Base-by-base conservation (phyloP, 352 stramenopile species). In the Poterioochromonas sp. region DNA sequence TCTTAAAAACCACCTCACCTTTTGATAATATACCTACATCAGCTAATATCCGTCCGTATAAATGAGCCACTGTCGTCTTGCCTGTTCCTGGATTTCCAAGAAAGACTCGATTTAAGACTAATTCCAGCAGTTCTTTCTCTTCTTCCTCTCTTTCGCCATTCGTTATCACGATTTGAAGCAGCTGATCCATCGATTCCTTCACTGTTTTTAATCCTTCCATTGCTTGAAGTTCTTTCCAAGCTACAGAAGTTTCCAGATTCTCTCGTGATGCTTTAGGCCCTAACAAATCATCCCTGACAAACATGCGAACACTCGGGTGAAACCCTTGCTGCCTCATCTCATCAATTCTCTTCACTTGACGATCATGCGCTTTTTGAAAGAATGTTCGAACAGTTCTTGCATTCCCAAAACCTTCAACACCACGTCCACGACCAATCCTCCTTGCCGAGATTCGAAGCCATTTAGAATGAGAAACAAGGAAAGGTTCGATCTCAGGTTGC, bases 51-150 rank as follows among this genome's bases (percentile, higher is more conserved):
- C 84, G 86, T 0, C 90, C 91, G 64, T 95, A 96, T 41, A 94
- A 81, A 29, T 80, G 80, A 0, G 90, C 91, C 69, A 86, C 93
- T 1, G 91, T 96, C 5, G 91, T 96, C 81, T 96, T 95, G 15
- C 90, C 91, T 2, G 89, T 95, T 1, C 90, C 91, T 40, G 91
- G 91, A 73, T 93, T 94, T 8, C 90, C 90, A 32, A 95, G 83
- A 78, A 95, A 95, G 18, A 94, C 63, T 0, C 88, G 87, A 81
- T 95, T 94, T 76, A 93, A 81, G 20, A 76, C 83, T 15, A 93
- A 15, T 0, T 84, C 82, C 22, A 90, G 79, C 0, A 84, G 84
- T 41, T 1, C 32, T 20, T 71, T 37, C 22, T 73, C 79, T 20
- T 87, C 84, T 0, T 91, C 77, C 78, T 93, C 87, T 2, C 88